Evolutionary conservation across 441 rosid species (phyloP), one percentile per base, ranked within the genome.

Genomic region (Gossypium laxum): DNA sequence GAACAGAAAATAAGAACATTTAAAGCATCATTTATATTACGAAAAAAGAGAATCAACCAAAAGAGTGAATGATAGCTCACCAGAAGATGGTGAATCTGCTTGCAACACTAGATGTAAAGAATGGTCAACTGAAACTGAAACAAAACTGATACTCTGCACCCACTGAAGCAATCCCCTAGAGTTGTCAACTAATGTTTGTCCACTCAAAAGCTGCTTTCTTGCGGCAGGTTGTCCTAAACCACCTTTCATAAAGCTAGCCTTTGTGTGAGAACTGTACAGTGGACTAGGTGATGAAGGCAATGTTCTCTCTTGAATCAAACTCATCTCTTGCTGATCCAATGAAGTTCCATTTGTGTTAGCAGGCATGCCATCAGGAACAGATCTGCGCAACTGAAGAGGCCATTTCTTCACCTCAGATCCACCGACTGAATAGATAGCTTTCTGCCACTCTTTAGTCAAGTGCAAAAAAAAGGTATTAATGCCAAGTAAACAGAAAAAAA

Each of bases 121-220:
- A 78, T 91, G 96, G 74, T 95, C 97, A 48, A 91, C 74, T 38
- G 97, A 88, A 76, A 92, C 69, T 76, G 98, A 69, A 67, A 85
- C 88, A 77, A 95, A 95, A 86, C 88, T 87, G 76, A 95, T 95
- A 85, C 96, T 95, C 82, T 89, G 99, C 63, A 92, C 88, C 96
- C 96, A 96, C 82, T 92, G 97, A 71, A 92, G 93, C 83, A 92
- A 81, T 26, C 98, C 99, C 82, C 89, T 86, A 10, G 97, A 82
- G 81, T 82, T 80, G 83, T 90, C 97, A 76, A 84, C 83, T 66
- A 75, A 67, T 28, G 88, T 73, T 58, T 88, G 96, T 74, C 88
- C 97, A 75, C 92, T 84, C 77, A 88, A 72, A 55, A 84, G 86
- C 82, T 83, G 99, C 77, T 95, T 95, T 81, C 99, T 86, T 66